Conservation (phyloP, 1,284 basidiomycete species). For the Naganishia albida region DNA sequence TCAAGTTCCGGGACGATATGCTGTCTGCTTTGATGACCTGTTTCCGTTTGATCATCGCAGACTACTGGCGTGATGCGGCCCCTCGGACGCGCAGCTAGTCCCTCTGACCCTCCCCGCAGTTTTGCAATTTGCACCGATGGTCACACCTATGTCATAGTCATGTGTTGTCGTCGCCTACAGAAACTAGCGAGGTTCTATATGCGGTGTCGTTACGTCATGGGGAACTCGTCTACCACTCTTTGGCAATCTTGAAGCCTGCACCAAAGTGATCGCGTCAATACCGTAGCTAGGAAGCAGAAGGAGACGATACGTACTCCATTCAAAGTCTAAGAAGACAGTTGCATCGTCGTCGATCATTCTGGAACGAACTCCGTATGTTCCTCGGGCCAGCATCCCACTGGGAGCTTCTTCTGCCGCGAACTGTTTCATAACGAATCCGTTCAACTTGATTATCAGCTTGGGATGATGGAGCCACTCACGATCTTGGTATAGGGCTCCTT, state of each 20-base stretch:
- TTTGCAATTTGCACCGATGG: neutral
- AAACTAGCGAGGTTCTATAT: neutral
- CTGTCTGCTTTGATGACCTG: no score
- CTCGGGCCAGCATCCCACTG: conserved; percentile 61
- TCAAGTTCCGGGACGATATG: no score
- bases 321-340: conserved; percentile 53
- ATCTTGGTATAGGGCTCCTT: conserved; percentile 54
- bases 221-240: conserved; percentile 30
- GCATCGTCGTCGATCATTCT: conserved; percentile 60
- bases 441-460: neutral
- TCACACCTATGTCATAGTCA: neutral
- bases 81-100: no score
- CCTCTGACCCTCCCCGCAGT: neutral
- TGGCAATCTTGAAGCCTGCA: conserved; percentile 31
- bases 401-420: conserved; percentile 56
- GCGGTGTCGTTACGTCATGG: conserved; percentile 17
- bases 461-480: conserved; percentile 39
- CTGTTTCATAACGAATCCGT: conserved; percentile 35
- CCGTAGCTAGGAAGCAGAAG: neutral
- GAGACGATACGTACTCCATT: conserved; percentile 43
- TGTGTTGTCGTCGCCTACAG: conserved; percentile 18
- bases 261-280: neutral
- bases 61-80: no score
- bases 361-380: conserved; percentile 57
- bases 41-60: no score